Evolutionary conservation across 371 early-diverging fungal species (phyloP), one percentile per base, ranked within the genome.

Genomic region (Cladochytrium tenue): DNA sequence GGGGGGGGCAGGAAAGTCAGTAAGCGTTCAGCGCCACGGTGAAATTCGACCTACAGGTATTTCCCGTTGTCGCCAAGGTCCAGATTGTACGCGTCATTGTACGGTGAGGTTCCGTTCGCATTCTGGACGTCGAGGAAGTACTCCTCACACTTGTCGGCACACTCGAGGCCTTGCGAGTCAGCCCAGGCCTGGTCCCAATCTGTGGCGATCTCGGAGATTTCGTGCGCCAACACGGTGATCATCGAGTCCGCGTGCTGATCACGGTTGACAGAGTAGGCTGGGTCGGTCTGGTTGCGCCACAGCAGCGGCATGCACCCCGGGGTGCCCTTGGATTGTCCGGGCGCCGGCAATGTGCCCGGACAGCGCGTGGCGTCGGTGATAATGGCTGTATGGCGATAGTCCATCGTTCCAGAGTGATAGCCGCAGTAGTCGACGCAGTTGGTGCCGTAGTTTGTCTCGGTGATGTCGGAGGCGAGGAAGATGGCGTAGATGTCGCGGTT

Each of bases 81-180:
- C 23, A 68, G 32, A 36, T 68, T 68, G 62, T 68, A 68, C 7
- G 68, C 65, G 20, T 57, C 59, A 17, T 65, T 33, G 65, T 65
- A 65, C 2, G 58, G 68, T 28, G 26, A 27, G n/a, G 56, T 28
- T 2, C 32, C 50, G n/a, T 59, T 59, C 13, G 20, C 20, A 20
- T 20, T 20, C 43, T 43, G 53, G 13, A 62, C 62, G 3, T 62
- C 59, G 28, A 68, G 25, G 32, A 53, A 68, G 36, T 62, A 32
- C 20, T 32, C 4, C 53, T 52, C 62, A 31, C 68, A 68, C 63
- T 68, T 68, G 68, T 68, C 68, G 3, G 62, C 68, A 52, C 51
- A 51, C 32, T 68, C 68, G 30, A 51, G 32, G 27, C 68, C 68
- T 13, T 34, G 26, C 23, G 32, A 51, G 34, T 63, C 68, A 34